Conservation (phyloP, 2,329 filamentous ascomycete species). For the Colletotrichum sp. region DNA sequence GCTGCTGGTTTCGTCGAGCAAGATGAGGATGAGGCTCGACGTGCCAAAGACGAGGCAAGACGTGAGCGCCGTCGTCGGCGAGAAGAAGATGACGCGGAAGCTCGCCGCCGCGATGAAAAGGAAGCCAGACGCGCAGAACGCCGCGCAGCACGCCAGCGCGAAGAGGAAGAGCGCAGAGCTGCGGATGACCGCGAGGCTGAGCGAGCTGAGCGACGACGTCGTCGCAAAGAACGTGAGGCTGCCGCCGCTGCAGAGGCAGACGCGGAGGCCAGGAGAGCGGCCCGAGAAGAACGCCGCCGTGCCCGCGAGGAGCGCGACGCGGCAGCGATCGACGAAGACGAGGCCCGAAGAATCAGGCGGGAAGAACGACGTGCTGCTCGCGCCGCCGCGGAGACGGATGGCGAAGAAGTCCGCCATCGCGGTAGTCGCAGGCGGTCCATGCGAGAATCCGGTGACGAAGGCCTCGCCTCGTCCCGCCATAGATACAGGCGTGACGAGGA, state of each 20-base stretch:
- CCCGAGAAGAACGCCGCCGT: slow-evolving; percentile 53
- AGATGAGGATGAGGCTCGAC: slow-evolving; percentile 60
- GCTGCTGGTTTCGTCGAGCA: slow-evolving; percentile 43
- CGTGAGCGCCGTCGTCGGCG: slow-evolving; percentile 60
- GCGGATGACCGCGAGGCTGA: slow-evolving; percentile 54
- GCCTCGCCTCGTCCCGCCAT: slow-evolving; percentile 38
- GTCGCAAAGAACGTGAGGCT: slow-evolving; percentile 54
- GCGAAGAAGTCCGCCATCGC: slow-evolving; percentile 36
- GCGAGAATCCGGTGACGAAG: slow-evolving; percentile 49
- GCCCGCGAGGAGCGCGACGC: slow-evolving; percentile 45
- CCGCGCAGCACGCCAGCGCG: slow-evolving; percentile 51
- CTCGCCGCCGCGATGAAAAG: slow-evolving; percentile 60
- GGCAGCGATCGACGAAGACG: slow-evolving; percentile 52
- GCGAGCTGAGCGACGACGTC: slow-evolving; percentile 54
- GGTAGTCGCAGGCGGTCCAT: slow-evolving; percentile 45
- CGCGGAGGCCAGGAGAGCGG: slow-evolving; percentile 50
- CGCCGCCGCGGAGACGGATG: slow-evolving; percentile 35
- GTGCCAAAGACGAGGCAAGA: slow-evolving; percentile 60
- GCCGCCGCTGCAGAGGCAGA: slow-evolving; percentile 51
- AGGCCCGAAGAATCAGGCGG: slow-evolving; percentile 58
- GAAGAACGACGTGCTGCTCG: slow-evolving; percentile 55
- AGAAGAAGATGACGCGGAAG: slow-evolving; percentile 60
- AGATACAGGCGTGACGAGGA: slow-evolving; percentile 33
- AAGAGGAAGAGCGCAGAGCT: slow-evolving; percentile 54
- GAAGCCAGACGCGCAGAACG: slow-evolving; percentile 63